These are phyloP conservation scores for Allomyces javanicus DNA, from an alignment of 192 early-diverging fungal species.

Conservation along the genomic window DNA sequence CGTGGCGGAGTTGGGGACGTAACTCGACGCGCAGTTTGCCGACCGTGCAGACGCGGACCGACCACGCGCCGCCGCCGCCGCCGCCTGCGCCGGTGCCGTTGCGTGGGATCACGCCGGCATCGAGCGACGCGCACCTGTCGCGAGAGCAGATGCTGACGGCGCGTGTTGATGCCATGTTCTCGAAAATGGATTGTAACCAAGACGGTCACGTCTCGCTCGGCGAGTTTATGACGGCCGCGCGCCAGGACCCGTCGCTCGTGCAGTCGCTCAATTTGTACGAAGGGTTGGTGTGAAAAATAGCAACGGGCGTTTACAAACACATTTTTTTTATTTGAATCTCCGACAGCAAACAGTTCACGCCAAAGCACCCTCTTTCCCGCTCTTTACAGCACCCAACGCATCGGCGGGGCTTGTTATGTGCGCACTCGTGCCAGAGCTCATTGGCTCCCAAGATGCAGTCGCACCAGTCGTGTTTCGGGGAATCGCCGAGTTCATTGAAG, in stretches of 20 bases:
- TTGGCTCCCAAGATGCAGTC: too few species aligned
- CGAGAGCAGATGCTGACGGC: neutral
- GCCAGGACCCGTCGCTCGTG: conserved; percentile 68
- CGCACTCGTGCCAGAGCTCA: too few species aligned
- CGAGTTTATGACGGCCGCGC: conserved; percentile 74
- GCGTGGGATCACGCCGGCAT: neutral
- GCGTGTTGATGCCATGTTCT: neutral
- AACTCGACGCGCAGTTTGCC: neutral
- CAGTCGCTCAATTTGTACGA: conserved; percentile 75
- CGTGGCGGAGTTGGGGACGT: neutral
- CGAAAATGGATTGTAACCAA: conserved; percentile 26
- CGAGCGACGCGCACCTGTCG: neutral
- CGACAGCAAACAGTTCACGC: too few species aligned
- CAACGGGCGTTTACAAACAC: neutral
- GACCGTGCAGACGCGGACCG: neutral
- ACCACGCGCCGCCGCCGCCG: neutral
- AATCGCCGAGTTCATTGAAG: too few species aligned
- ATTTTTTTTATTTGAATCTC: neutral
- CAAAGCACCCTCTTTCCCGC: too few species aligned
- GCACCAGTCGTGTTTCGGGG: too few species aligned
- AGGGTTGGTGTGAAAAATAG: conserved; percentile 47
- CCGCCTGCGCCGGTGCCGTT: neutral
- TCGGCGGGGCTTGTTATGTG: too few species aligned
- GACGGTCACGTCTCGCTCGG: conserved; percentile 62
- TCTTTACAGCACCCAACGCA: too few species aligned